Base-by-base conservation (phyloP, 2,329 filamentous ascomycete genomes). In the Trichoderma sp. region DNA sequence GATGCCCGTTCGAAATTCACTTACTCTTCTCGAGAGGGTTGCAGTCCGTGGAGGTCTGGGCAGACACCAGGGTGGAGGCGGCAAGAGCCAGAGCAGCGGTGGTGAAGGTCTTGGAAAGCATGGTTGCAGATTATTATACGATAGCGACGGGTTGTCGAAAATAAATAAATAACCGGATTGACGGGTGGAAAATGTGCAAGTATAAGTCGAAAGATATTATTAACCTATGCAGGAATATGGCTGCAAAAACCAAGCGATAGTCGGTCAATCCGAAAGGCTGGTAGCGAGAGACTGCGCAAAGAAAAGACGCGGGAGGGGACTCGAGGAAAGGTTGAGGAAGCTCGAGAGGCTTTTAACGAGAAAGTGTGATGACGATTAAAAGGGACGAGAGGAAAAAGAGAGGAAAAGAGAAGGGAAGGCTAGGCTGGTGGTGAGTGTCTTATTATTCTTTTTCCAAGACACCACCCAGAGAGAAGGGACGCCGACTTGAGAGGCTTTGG, bases 11-110 rank as follows among this genome's bases (percentile, higher is more conserved):
- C 41, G 41, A 45, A 5, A 53, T 33, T 53, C 62, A 80, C 84
- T 80, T 80, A 88, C 87, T 84, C 83, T 87, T 85, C 85, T 90
- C 83, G 71, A 85, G 83, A 67, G 89, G 89, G 82, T 91, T 86
- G 83, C 89, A 91, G 14, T 81, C 80, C n/a, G 88, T 90, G 79
- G 80, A 87, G 76, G 89, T 91, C 86, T 91, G 89, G 74, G 88
- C 89, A 76, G 87, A 84, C 75, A 86, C 89, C 78, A 90, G 78
- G 76, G 83, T 80, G 59, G 87, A 85, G 76, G 88, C 85, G 78
- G 88, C 86, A 16, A 91, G 83, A 77, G 86, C 85, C 84, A 89
- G 81, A 45, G 85, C 83, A 71, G 87, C 84, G 76, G 84, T 80
- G 74, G 86, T 84, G 76, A 89, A 76, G 71, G 87, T 68, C 81